These are phyloP conservation scores for Didymella arachidicola DNA, from an alignment of 2,329 filamentous ascomycete species.

Conservation along the genomic window DNA sequence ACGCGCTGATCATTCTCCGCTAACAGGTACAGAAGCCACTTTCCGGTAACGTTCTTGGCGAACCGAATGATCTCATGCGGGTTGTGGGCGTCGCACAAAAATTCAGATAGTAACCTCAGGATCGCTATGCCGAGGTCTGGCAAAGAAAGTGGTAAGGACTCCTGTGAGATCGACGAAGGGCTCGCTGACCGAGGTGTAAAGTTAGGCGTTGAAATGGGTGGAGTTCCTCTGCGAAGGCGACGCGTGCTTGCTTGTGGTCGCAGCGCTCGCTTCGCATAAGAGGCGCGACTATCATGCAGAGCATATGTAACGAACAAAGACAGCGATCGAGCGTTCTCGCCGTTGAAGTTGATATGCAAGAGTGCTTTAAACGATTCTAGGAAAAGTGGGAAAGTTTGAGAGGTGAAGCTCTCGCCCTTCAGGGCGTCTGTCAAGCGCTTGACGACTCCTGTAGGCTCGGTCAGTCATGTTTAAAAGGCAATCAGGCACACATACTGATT, in stretches of 20 bases:
- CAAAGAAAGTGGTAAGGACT: constrained; percentile 58
- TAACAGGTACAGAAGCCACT: constrained; percentile 93
- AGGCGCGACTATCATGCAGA: constrained; percentile 70
- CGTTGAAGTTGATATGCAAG: constrained; percentile 79
- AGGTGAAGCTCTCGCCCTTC: constrained; percentile 80
- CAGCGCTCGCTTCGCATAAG: constrained; percentile 47
- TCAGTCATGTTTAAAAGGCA: constrained; percentile 28
- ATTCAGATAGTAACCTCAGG: constrained; percentile 76
- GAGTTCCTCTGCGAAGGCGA: constrained; percentile 41
- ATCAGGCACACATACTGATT: constrained; percentile 73
- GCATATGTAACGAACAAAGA: constrained; percentile 94
- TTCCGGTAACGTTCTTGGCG: constrained; percentile 92
- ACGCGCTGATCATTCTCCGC: constrained; percentile 86
- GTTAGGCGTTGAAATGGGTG: constrained; percentile 38
- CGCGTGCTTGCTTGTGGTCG: constrained; percentile 46
- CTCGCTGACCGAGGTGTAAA: constrained; percentile 44
- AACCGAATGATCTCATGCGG: constrained; percentile 80
- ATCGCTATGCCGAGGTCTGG: constrained; percentile 77
- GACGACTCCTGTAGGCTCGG: constrained; percentile 71
- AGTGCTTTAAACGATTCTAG: constrained; percentile 80
- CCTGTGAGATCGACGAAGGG: constrained; percentile 33
- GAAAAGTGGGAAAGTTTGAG: constrained; percentile 77
- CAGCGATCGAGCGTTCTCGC: constrained; percentile 84
- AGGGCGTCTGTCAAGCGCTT: constrained; percentile 89
- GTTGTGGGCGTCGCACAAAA: constrained; percentile 78